Percentiles rank a stretch among this genome's conserved stretches.
Conservation (phyloP, 805 yeast species). For the Maudiozyma turicensis region DNA sequence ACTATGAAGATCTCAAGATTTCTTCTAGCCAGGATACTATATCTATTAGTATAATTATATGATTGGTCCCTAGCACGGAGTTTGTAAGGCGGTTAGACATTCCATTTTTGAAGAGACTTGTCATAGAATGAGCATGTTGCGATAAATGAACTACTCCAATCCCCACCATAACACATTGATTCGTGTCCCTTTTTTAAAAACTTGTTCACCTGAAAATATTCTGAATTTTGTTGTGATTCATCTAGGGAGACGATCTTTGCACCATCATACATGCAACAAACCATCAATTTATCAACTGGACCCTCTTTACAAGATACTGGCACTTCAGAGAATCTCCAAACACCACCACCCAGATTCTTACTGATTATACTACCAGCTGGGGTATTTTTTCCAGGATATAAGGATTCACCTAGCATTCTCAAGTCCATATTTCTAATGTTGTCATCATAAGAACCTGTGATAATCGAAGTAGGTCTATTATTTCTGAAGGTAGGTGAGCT, state of each 20-base stretch:
- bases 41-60: no score
- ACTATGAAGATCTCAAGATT: no score
- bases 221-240: conserved; percentile 26
- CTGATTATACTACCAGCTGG: conserved; percentile 38
- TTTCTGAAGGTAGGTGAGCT: conserved; percentile 20
- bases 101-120: conserved; percentile 71
- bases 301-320: conserved; percentile 21
- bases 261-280: conserved; percentile 95
- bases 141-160: conserved; percentile 55
- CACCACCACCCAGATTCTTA: conserved; percentile 78
- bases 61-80: neutral
- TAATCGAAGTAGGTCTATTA: conserved; percentile 20
- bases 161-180: conserved; percentile 95
- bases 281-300: conserved; percentile 42
- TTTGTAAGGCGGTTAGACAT: neutral
- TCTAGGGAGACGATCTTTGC: conserved; percentile 53
- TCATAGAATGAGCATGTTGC: conserved; percentile 92
- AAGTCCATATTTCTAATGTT: conserved; percentile 58
- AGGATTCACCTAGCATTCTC: conserved; percentile 39
- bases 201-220: conserved; percentile 16
- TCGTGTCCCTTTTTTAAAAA: conserved; percentile 60
- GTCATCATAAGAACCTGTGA: conserved; percentile 93
- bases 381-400: conserved; percentile 38
- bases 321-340: conserved; percentile 79
- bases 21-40: no score